These are phyloP conservation scores for Salicornia ramosissima DNA, from an alignment of 148 eudicot genomes.

Conservation along the genomic window DNA sequence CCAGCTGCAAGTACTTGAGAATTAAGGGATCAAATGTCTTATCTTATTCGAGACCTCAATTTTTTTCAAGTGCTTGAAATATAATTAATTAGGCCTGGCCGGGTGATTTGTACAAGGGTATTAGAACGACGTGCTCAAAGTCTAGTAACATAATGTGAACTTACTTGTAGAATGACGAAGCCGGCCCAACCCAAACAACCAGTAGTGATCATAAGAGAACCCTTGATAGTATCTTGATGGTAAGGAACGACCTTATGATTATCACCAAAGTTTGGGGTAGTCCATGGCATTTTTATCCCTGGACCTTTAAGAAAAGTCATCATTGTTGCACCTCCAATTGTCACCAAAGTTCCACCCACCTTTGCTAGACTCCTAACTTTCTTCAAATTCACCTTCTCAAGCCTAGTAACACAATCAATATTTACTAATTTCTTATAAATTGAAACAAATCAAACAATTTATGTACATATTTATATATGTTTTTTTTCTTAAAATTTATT, in stretches of 20 bases:
- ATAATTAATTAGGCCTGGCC: too few relatives aligned
- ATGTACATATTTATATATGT: not conserved
- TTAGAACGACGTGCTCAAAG: too few relatives aligned
- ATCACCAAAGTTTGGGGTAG: constrained; percentile 6
- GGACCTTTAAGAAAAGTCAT: constrained; percentile 68
- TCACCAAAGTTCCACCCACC: constrained; percentile 64
- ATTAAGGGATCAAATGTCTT: too few relatives aligned
- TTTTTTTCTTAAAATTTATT: too few relatives aligned
- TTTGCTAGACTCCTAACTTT: constrained; percentile 57
- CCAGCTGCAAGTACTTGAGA: too few relatives aligned
- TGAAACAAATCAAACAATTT: too few relatives aligned
- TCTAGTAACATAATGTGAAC: too few relatives aligned
- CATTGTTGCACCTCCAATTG: constrained; percentile 75
- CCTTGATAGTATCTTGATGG: constrained; percentile 49
- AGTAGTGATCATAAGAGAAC: constrained; percentile 52
- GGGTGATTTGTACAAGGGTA: too few relatives aligned
- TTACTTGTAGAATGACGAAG: constrained; percentile 66
- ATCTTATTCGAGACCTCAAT: too few relatives aligned
- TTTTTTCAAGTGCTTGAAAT: too few relatives aligned
- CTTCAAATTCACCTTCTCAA: constrained; percentile 59
- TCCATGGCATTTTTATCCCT: constrained; percentile 44
- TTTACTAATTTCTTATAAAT: too few relatives aligned
- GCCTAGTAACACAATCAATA: constrained; percentile 30
- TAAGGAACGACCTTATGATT: not conserved
- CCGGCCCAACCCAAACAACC: constrained; percentile 66